Evolutionary conservation across 2,329 filamentous ascomycete genomes (phyloP), one percentile per base, ranked within the genome.

Genomic region (Sclerotinia minor): DNA sequence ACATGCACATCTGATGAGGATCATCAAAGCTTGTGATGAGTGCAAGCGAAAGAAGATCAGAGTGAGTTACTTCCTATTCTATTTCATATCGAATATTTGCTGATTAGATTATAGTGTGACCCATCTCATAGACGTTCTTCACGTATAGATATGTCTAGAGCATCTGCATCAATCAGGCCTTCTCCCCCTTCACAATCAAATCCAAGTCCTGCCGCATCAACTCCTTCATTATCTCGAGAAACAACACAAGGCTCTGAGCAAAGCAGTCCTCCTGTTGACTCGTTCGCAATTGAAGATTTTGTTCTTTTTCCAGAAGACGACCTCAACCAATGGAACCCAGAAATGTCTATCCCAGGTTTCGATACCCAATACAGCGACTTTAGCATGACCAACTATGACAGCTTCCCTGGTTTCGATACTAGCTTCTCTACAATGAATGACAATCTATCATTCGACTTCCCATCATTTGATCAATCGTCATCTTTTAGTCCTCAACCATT

Each of bases 1-100:
- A 65, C 87, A 89, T 74, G 87, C 87, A 7, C 86, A 88, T 72
- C 78, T 89, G 58, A 89, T 89, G 85, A 81, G 87, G 69, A 86
- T 87, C 75, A 85, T 89, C 76, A 88, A 88, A 79, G 87, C 87
- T n/a, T 89, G 87, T 75, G 84, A 87, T 54, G 80, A 81, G 69
- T 89, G 87, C 79, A 80, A 82, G 69, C 81, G 80, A 76, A 89
- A 88, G 82, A 89, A 89, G 83, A 81, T 85, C 52, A 83, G 85
- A 68, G 74, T 76, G 65, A 69, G 73, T 71, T n/a, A 7, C 21
- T 19, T 47, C 32, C 24, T 45, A 24, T 24, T 24, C 19, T 26
- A 19, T 2, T 5, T 15, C 13, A 21, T 2, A 1, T 35, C 15
- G 55, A 32, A 35, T 70, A 19, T 3, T 60, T n/a, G 67, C 74